These are phyloP conservation scores for Colletotrichum trifolii DNA, from an alignment of 2,329 filamentous ascomycete genomes.

Conservation along the genomic window DNA sequence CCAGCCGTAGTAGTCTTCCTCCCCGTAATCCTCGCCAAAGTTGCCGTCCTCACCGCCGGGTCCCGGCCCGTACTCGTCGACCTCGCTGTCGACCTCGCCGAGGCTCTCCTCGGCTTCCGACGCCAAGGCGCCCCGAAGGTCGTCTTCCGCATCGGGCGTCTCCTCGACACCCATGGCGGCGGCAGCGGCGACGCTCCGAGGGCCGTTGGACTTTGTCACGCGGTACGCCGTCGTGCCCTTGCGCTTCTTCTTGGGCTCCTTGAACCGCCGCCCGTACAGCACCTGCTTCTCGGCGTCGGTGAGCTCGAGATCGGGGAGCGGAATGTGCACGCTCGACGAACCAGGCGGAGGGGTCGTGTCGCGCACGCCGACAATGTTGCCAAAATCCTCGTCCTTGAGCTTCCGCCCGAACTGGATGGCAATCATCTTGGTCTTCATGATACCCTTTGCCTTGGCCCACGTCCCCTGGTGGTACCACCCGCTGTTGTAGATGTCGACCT, in stretches of 20 bases:
- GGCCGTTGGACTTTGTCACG: constrained; percentile 36
- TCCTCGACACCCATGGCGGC: constrained; percentile 13
- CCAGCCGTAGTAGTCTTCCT: constrained; percentile 38
- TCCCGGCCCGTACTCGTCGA: constrained; percentile 42
- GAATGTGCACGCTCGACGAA: constrained; percentile 47
- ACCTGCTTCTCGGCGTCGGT: constrained; percentile 50
- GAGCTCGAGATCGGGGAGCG: constrained; percentile 52
- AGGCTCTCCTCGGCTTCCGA: constrained; percentile 38
- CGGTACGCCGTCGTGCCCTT: constrained; percentile 37
- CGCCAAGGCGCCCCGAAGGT: constrained; percentile 23
- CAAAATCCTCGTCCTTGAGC: constrained; percentile 60
- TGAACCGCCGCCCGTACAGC: constrained; percentile 47
- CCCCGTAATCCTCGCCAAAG: constrained; percentile 33
- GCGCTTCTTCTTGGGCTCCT: constrained; percentile 40
- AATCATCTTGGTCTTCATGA: constrained; percentile 89
- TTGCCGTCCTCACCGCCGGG: constrained; percentile 35
- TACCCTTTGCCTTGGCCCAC: constrained; percentile 83
- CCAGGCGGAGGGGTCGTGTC: constrained; percentile 46
- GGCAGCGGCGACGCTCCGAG: constrained; percentile 18
- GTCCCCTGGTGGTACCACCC: constrained; percentile 89
- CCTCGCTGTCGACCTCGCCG: constrained; percentile 46
- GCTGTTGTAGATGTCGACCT: constrained; percentile 71
- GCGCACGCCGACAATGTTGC: constrained; percentile 51
- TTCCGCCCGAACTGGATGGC: constrained; percentile 69
- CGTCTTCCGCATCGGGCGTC: constrained; percentile 12